Evolutionary conservation across 805 yeast genomes (phyloP).

Genomic region (Cyberlindnera subsufficiens): DNA sequence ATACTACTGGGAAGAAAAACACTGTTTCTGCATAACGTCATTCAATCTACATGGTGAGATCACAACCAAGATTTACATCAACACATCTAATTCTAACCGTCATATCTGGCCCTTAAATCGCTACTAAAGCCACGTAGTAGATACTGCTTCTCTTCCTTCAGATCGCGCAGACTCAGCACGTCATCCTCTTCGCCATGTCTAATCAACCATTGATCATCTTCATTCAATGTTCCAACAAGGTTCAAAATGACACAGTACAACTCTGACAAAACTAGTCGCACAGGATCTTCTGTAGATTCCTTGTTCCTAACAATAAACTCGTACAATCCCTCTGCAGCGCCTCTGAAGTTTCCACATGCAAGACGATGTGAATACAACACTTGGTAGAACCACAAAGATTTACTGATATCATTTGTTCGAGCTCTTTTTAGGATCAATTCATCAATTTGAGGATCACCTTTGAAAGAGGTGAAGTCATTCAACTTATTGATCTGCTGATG

Average conservation of each 20-base stretch:
- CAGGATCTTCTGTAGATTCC: constrained; percentile 1
- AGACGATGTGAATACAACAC: constrained; percentile 47
- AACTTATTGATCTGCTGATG: constrained; percentile 34
- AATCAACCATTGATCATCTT: constrained; percentile 37
- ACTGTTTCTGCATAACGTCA: no score
- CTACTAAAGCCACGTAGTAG: background rate
- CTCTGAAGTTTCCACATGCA: constrained; percentile 44
- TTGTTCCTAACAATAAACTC: constrained; percentile 30
- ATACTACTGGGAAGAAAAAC: no score
- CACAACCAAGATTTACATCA: no score
- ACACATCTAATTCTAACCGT: no score
- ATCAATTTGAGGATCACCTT: constrained; percentile 38
- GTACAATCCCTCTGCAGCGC: constrained; percentile 38
- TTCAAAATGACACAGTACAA: constrained; percentile 35
- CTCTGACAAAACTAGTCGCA: constrained; percentile 23
- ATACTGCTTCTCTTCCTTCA: constrained; percentile 11
- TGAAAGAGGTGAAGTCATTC: constrained; percentile 37
- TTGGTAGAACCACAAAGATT: constrained; percentile 39
- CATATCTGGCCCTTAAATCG: background rate
- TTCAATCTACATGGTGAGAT: no score
- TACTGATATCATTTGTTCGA: constrained; percentile 22
- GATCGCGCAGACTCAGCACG: constrained; percentile 14
- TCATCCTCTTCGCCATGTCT: constrained; percentile 20
- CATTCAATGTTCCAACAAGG: constrained; percentile 28
- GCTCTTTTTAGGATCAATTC: constrained; percentile 30